A percentile compares a stretch with the other conserved stretches of the same genome.
phyloP scores from a whole-genome alignment of 2,329 filamentous ascomycete genomes.

The Fusarium odoratissimum region DNA sequence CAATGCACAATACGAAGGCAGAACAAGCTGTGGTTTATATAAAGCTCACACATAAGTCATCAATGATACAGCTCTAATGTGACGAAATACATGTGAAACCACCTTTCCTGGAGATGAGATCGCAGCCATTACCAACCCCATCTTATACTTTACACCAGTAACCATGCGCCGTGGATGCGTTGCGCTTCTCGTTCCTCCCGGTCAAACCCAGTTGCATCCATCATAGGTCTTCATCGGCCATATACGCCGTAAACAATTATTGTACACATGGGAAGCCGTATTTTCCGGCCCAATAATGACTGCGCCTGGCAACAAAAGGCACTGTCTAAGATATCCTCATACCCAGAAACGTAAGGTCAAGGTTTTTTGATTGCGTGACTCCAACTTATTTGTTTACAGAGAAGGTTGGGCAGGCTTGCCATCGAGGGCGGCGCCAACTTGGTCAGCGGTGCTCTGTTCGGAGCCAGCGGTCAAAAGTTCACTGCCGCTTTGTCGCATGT shows the following conservation, averaged over 20 bases:
- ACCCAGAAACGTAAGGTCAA: conserved; percentile 19
- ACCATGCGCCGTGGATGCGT: conserved; percentile 35
- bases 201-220: conserved; percentile 38
- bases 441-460: conserved; percentile 59
- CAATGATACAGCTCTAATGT: conserved; percentile 41
- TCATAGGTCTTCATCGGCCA: conserved; percentile 37
- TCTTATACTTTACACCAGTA: conserved; percentile 46
- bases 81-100: conserved; percentile 46
- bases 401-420: conserved; percentile 60
- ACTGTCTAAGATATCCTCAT: conserved; percentile 30
- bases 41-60: conserved; percentile 38
- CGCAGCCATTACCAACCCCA: conserved; percentile 42
- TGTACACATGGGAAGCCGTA: conserved; percentile 42
- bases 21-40: background rate
- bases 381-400: conserved; percentile 54
- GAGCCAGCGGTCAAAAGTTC: conserved; percentile 70
- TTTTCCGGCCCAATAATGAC: conserved; percentile 36
- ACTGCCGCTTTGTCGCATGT: conserved; percentile 91
- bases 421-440: conserved; percentile 63
- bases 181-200: conserved; percentile 30
- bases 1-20: background rate
- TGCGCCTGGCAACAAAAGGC: conserved; percentile 33
- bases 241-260: conserved; percentile 46
- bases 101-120: conserved; percentile 48
- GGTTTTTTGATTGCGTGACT: conserved; percentile 15